Evolutionary conservation across 345 rosid genomes (phyloP).

Genomic region (Cochlearia excelsa): DNA sequence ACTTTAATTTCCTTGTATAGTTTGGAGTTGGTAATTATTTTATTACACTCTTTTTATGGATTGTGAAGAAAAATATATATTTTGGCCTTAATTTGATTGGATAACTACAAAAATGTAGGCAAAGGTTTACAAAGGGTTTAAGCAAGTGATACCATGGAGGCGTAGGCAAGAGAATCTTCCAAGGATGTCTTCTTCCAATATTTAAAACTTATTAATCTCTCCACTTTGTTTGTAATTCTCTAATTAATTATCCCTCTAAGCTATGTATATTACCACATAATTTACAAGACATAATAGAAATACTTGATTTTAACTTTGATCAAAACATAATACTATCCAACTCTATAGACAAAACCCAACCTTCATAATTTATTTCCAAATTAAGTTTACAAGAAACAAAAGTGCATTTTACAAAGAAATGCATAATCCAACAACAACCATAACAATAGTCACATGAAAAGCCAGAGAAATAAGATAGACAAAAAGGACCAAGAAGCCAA

Average conservation of each 20-base stretch:
- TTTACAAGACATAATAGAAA: neutral
- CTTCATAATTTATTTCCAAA: neutral
- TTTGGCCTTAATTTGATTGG: conserved; percentile 1
- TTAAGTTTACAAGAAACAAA: neutral
- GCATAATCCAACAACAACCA: neutral
- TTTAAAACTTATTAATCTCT: conserved; percentile 11
- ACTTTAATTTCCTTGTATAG: neutral
- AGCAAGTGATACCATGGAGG: conserved; percentile 65
- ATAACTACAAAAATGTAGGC: conserved; percentile 39
- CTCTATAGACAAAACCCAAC: neutral
- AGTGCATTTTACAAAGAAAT: conserved; percentile 2
- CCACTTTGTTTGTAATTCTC: neutral
- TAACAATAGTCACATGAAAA: neutral
- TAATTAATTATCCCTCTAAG: neutral
- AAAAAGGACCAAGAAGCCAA: neutral
- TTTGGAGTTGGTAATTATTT: neutral
- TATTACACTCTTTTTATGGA: too few species aligned
- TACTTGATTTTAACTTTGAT: too few species aligned
- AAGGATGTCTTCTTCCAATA: conserved; percentile 27
- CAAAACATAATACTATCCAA: too few species aligned
- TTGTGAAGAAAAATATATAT: neutral
- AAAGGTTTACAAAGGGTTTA: conserved; percentile 50
- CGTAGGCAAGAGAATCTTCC: conserved; percentile 42
- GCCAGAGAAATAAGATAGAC: neutral
- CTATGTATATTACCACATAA: conserved; percentile 5